Evolutionary conservation across 2,329 filamentous ascomycete genomes (phyloP).

Genomic region (Thyridium curvatum): DNA sequence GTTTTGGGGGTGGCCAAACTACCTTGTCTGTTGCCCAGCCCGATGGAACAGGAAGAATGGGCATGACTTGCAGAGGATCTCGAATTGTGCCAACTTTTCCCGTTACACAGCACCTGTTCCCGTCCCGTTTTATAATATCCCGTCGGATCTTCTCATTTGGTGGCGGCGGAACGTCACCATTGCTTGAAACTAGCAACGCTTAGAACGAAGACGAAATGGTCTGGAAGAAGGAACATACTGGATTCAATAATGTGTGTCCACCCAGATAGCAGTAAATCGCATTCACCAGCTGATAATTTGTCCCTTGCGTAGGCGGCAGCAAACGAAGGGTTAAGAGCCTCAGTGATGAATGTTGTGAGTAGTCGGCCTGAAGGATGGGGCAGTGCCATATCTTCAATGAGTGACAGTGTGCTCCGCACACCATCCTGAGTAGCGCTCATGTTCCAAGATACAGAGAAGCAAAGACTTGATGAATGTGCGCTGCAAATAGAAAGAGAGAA

Average conservation of each 20-base stretch:
- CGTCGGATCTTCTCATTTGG: constrained; percentile 4
- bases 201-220: too few species aligned
- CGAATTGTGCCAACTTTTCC: constrained; percentile 11
- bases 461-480: too few species aligned
- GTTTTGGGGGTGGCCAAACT: not conserved
- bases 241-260: constrained; percentile 20
- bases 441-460: too few species aligned
- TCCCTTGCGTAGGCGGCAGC: constrained; percentile 1
- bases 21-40: constrained; percentile 14
- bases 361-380: constrained; percentile 4
- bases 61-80: constrained; percentile 14
- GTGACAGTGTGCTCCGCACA: not conserved
- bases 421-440: not conserved
- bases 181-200: constrained; percentile 6
- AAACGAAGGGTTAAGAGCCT: constrained; percentile 3
- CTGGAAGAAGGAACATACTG: constrained; percentile 8
- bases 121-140: constrained; percentile 13
- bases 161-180: constrained; percentile 6
- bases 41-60: constrained; percentile 14
- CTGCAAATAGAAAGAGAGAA: too few species aligned
- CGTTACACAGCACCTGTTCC: constrained; percentile 15
- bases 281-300: not conserved
- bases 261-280: constrained; percentile 7
- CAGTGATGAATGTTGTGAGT: constrained; percentile 4
- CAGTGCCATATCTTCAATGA: constrained; percentile 5